These are phyloP conservation scores for Aureobasidium sp. DNA, from an alignment of 2,329 filamentous ascomycete species.

Conservation along the genomic window DNA sequence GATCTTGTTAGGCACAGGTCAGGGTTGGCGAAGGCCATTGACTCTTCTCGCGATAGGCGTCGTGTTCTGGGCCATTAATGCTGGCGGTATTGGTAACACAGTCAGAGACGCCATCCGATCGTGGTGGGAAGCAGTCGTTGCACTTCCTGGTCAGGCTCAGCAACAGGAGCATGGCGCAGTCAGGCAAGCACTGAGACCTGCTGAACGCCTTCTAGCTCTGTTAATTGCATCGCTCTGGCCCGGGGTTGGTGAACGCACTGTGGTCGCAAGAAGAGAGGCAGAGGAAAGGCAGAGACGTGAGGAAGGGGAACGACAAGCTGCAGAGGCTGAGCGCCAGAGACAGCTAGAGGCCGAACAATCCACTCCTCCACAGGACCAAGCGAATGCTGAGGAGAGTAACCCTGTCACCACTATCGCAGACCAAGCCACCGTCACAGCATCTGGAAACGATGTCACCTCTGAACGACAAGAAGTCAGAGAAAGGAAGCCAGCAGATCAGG, in stretches of 20 bases:
- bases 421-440: not conserved
- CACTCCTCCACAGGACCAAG: not conserved
- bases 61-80: constrained; percentile 37
- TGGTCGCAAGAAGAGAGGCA: constrained; percentile 45
- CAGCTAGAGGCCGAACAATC: not conserved
- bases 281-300: constrained; percentile 31
- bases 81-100: constrained; percentile 17
- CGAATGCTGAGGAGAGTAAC: not conserved
- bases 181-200: constrained; percentile 35
- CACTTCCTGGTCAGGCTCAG: constrained; percentile 19
- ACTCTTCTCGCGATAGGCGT: constrained; percentile 35
- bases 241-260: constrained; percentile 55
- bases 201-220: constrained; percentile 53
- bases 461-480: not conserved
- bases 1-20: constrained; percentile 46
- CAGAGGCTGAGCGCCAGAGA: constrained; percentile 16
- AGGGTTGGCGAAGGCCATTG: constrained; percentile 37
- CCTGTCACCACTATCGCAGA: not conserved
- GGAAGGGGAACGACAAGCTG: constrained; percentile 15
- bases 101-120: constrained; percentile 29
- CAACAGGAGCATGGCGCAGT: constrained; percentile 22
- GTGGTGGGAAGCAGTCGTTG: constrained; percentile 41
- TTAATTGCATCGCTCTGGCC: constrained; percentile 57
- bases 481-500: not conserved
- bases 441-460: not conserved